These are phyloP conservation scores for Cystobasidium onofrii DNA, from an alignment of 768 basidiomycete species.

Conservation along the genomic window DNA sequence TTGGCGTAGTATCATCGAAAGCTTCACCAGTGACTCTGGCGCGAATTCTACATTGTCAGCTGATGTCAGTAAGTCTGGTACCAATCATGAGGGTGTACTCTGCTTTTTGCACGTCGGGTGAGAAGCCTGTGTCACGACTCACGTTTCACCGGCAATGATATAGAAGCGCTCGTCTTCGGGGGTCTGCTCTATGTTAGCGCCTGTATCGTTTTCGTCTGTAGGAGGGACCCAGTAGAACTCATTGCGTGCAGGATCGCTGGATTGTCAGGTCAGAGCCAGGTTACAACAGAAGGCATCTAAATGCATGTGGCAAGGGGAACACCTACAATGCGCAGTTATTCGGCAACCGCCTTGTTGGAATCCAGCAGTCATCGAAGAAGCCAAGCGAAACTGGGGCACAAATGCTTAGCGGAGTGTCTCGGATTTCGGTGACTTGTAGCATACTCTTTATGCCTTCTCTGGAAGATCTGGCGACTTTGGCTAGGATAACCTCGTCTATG, in stretches of 20 bases:
- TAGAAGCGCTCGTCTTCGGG: constrained; percentile 37
- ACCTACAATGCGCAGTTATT: constrained; percentile 53
- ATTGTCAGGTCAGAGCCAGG: background rate
- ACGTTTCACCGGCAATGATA: constrained; percentile 35
- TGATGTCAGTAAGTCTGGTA: too few species aligned
- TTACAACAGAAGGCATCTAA: too few species aligned
- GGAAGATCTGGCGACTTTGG: constrained; percentile 78
- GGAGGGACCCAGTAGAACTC: constrained; percentile 45
- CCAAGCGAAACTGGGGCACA: constrained; percentile 52
- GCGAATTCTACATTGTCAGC: constrained; percentile 38
- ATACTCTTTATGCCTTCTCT: constrained; percentile 73
- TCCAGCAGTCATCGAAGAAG: constrained; percentile 90
- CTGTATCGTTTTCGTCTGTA: constrained; percentile 20
- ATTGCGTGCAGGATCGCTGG: constrained; percentile 45
- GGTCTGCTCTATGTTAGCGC: constrained; percentile 23
- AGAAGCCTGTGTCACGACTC: background rate
- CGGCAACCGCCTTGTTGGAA: constrained; percentile 70
- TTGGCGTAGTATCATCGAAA: constrained; percentile 41
- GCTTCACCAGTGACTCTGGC: constrained; percentile 39
- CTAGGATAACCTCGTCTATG: constrained; percentile 76
- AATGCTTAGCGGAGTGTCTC: too few species aligned
- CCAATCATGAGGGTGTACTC: too few species aligned
- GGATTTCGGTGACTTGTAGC: too few species aligned
- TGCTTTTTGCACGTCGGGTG: background rate
- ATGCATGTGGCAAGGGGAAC: too few species aligned